A percentile compares a stretch with the other conserved stretches of the same genome.
These are phyloP conservation scores for Colletotrichum salicis DNA, from an alignment of 2,329 filamentous ascomycete species.

Conservation along the genomic window DNA sequence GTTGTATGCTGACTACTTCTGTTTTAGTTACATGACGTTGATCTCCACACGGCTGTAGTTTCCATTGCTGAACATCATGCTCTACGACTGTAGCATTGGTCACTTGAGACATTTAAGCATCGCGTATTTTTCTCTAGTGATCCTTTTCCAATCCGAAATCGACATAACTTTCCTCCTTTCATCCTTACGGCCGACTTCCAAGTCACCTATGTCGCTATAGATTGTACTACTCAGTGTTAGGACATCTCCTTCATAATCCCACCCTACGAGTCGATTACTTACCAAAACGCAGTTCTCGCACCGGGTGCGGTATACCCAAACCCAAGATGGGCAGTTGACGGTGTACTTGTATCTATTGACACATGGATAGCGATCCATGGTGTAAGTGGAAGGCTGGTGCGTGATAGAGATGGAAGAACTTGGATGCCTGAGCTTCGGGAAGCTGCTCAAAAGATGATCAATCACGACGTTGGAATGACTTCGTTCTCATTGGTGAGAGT, in stretches of 20 bases:
- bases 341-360: background rate
- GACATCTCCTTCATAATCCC: background rate
- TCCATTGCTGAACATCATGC: background rate
- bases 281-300: background rate
- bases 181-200: too few species aligned
- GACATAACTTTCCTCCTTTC: too few species aligned
- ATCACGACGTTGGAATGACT: background rate
- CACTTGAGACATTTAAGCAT: background rate
- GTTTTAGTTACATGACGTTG: too few species aligned
- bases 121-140: too few species aligned
- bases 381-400: background rate
- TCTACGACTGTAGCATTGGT: background rate
- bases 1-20: background rate
- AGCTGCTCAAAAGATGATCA: background rate
- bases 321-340: background rate
- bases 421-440: background rate
- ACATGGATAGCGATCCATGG: background rate
- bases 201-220: background rate
- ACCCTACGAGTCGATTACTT: background rate
- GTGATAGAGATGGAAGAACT: fast-evolving
- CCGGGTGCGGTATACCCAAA: background rate
- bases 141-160: too few species aligned
- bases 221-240: background rate
- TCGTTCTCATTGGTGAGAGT: background rate
- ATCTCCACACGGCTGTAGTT: too few species aligned